Base-by-base conservation (phyloP, 805 yeast genomes). In the Saccharomycopsis guyanensis region DNA sequence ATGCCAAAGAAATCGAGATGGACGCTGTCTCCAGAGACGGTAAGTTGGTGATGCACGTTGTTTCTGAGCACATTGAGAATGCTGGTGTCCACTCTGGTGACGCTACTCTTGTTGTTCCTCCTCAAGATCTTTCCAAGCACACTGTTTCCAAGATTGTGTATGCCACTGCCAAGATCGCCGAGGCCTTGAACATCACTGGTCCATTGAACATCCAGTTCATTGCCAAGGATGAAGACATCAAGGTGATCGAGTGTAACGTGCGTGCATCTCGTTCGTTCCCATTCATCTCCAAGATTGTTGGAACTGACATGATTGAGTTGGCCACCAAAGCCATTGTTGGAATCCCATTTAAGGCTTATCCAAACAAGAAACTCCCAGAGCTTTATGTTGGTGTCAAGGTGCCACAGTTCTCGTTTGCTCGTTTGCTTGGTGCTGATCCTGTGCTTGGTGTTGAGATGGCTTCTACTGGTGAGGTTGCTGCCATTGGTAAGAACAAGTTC, bases 31-130 rank as follows among this genome's bases (percentile, higher is more conserved):
- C 98, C 36, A 78, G 77, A 64, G 86, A 91, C 60, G 98, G 98
- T 66, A 79, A 88, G 66, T 73, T 91, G 69, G 76, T 93, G 57
- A 86, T 91, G 88, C 97, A 91, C 65, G 97, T 88, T 62, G 96
- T 91, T 49, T 87, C 96, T 46, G 97, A 93, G 69, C 98, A 91
- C 65, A 96, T 93, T 55, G 98, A 91, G 71, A 91, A 91, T 62
- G 98, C 98, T 23, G 98, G 98, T 77, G 96, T 91, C 38, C 98
- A 91, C 68, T 91, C 97, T 43, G 98, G 98, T 74, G 98, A 91
- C 68, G 98, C 98, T 52, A 93, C 97, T 40, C 71, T 91, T 60
- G 85, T 91, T 64, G 94, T 91, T 49, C 98, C 98, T 46, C 96
- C 97, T 43, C 97, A 91, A 70, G 95, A 86, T 62, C 75, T 93